These are phyloP conservation scores for Fusarium nelsonii DNA, from an alignment of 2,329 filamentous ascomycete species.

Conservation along the genomic window DNA sequence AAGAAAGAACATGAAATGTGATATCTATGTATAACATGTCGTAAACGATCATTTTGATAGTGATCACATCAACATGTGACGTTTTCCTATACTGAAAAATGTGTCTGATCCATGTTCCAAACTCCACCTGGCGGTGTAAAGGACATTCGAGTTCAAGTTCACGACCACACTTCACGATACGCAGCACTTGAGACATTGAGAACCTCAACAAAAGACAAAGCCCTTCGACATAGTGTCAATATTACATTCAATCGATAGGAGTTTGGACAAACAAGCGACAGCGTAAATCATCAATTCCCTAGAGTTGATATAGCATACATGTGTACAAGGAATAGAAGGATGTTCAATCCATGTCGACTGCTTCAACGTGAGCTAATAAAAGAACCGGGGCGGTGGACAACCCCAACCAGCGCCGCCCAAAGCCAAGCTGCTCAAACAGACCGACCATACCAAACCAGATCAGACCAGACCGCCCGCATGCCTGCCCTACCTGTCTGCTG, in stretches of 20 bases:
- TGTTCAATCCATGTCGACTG: slow-evolving; percentile 19
- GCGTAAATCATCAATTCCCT: slow-evolving; percentile 2
- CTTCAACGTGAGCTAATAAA: slow-evolving; percentile 43
- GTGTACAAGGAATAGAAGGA: slow-evolving; percentile 31
- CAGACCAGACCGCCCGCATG: slow-evolving; percentile 33
- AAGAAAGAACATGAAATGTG: neutral
- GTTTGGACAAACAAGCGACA: neutral
- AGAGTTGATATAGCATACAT: slow-evolving; percentile 1
- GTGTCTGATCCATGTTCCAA: slow-evolving; percentile 3
- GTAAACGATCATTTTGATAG: neutral
- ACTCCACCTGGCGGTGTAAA: slow-evolving; percentile 34
- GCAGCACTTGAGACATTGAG: slow-evolving; percentile 5
- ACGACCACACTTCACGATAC: slow-evolving; percentile 19
- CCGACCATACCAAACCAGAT: slow-evolving; percentile 23
- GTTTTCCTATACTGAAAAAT: neutral
- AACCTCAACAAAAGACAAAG: neutral
- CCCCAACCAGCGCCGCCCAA: slow-evolving; percentile 40
- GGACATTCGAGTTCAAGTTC: neutral
- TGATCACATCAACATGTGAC: neutral
- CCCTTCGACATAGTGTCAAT: neutral
- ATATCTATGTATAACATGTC: neutral
- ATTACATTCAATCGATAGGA: neutral
- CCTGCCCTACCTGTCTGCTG: slow-evolving; percentile 15
- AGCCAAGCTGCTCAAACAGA: slow-evolving; percentile 29
- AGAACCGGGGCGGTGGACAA: slow-evolving; percentile 48